Conservation (phyloP, 2,329 filamentous ascomycete species). For the Pezicula neosporulosa region DNA sequence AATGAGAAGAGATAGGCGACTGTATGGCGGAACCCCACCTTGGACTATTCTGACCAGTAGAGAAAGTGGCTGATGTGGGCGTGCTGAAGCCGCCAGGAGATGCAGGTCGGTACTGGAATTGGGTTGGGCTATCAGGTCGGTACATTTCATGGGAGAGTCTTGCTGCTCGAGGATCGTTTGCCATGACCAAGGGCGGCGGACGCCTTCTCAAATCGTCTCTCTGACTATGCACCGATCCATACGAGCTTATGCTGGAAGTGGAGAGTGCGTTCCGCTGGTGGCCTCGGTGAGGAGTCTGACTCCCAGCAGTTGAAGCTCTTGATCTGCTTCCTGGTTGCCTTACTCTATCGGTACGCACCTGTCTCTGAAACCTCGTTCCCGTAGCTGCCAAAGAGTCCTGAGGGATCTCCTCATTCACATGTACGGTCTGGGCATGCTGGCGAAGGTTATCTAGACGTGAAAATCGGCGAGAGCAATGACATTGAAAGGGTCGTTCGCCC, state of each 20-base stretch:
- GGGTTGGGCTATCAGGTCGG: slow-evolving; percentile 46
- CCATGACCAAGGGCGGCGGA: slow-evolving; percentile 81
- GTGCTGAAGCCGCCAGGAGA: slow-evolving; percentile 77
- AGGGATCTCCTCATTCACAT: slow-evolving; percentile 96
- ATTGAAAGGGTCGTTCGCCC: slow-evolving; percentile 93
- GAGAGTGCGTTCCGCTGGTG: slow-evolving; percentile 82
- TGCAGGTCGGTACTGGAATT: slow-evolving; percentile 62
- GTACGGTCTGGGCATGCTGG: slow-evolving; percentile 96
- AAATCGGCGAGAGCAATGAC: slow-evolving; percentile 89
- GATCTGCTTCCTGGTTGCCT: slow-evolving; percentile 70
- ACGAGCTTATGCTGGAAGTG: slow-evolving; percentile 80
- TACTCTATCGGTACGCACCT: slow-evolving; percentile 84
- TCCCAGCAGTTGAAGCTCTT: slow-evolving; percentile 74
- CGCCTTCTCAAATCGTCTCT: slow-evolving; percentile 66
- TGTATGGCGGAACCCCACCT: slow-evolving; percentile 64
- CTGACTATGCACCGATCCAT: slow-evolving; percentile 46
- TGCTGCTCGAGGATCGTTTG: slow-evolving; percentile 63
- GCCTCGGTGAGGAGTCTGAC: slow-evolving; percentile 68
- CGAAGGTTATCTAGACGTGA: slow-evolving; percentile 92
- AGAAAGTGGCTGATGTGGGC: slow-evolving; percentile 80
- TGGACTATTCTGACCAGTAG: slow-evolving; percentile 72
- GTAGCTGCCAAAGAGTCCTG: slow-evolving; percentile 89
- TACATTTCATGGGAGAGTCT: slow-evolving; percentile 68
- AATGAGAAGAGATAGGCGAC: slow-evolving; percentile 70
- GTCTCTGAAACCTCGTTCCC: slow-evolving; percentile 86